Conservation (phyloP, 108 stramenopile species). For the Stephanodiscus minutulus region DNA sequence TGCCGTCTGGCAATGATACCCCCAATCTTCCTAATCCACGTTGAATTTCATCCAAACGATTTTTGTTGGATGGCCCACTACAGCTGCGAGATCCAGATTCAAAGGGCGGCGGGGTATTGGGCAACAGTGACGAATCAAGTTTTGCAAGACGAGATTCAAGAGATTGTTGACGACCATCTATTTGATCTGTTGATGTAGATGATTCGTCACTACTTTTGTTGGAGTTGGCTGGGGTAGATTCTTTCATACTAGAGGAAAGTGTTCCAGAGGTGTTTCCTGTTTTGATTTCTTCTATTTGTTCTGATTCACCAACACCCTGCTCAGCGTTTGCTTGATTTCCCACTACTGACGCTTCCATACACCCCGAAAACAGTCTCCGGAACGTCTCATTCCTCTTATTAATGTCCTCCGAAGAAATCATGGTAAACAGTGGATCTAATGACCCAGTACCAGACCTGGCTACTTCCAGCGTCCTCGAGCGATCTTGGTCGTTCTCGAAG, state of each 20-base stretch:
- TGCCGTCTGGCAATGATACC: constrained; percentile 28
- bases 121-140: constrained; percentile 22
- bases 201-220: background rate
- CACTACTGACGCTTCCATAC: background rate
- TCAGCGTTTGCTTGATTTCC: background rate
- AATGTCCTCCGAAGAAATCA: constrained; percentile 25
- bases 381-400: constrained; percentile 15
- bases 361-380: constrained; percentile 19
- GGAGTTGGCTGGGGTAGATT: background rate
- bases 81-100: constrained; percentile 9
- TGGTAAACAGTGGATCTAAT: constrained; percentile 23
- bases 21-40: constrained; percentile 35
- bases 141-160: constrained; percentile 27
- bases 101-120: constrained; percentile 11
- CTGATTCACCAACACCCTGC: background rate
- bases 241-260: background rate
- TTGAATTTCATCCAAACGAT: constrained; percentile 27
- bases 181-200: background rate
- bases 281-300: background rate
- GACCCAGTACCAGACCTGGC: constrained; percentile 12
- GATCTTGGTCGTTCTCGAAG: constrained; percentile 43
- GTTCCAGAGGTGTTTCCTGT: no score
- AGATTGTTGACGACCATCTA: constrained; percentile 15
- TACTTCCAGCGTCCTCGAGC: constrained; percentile 8
- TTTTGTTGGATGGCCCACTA: constrained; percentile 1